Evolutionary conservation across 139 green algal species (phyloP), one percentile per base, ranked within the genome.

Genomic region (Chlorella sp.): DNA sequence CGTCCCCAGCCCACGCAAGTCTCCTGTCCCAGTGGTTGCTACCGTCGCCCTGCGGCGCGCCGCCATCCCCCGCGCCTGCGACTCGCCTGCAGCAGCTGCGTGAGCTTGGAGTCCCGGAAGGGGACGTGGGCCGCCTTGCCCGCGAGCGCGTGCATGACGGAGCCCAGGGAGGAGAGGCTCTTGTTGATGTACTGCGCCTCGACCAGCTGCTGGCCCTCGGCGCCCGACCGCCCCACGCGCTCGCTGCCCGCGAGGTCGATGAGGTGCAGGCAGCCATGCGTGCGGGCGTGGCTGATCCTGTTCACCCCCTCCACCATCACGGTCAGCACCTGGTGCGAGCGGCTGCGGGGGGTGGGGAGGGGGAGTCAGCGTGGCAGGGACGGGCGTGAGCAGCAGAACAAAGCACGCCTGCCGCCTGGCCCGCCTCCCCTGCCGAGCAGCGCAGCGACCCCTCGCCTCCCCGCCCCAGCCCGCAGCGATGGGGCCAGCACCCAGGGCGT

Each of bases 101-200:
- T 98, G 15, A 98, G 91, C 89, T 97, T 98, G 76, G 74, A 89
- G 90, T 98, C 91, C 40, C 93, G 87, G 84, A 93, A 98, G 46
- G 94, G 94, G 21, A 97, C 79, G 79, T 98, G 92, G 14, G 75
- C 53, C 59, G 90, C 85, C 80, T 89, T 87, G 50, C 62, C 38
- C 5, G 90, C 90, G 38, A 98, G 83, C 2, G 85, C 87, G 19
- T 87, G 75, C 91, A 98, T 98, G 21, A 97, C 93, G 43, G 80
- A 77, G 25, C 87, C 80, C 29, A 75, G 69, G 4, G 69, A 73
- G 53, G 53, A 67, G 27, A 93, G 82, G 74, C 67, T 84, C 80
- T 93, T 96, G 89, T 98, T 98, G 90, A 98, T 98, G 85, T 89
- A 84, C 79, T 96, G 91, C 3, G 94, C 94, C 89, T 98, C 94